Percentiles rank a stretch among this genome's conserved stretches.
Evolutionary conservation across 1,284 basidiomycete genomes (phyloP).

Genomic region (Paramarasmius palmivorus): DNA sequence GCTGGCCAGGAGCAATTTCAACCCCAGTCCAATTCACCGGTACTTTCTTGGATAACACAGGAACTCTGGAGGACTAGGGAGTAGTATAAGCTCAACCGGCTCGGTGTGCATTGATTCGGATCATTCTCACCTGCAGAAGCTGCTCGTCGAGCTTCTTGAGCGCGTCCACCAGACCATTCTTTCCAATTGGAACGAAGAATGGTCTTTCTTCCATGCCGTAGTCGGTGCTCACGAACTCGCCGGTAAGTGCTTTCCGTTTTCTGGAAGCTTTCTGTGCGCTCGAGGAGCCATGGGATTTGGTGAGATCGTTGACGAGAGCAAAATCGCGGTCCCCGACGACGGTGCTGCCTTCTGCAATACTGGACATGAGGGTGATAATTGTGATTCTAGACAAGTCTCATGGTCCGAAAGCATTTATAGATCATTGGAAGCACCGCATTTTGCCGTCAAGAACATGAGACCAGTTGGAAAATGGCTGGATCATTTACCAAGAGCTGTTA

Average conservation of each 20-base stretch:
- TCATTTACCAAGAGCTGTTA: slow-evolving; percentile 5
- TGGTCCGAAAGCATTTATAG: not conserved
- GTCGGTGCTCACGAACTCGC: slow-evolving; percentile 32
- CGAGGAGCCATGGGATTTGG: not conserved
- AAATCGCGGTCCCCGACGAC: slow-evolving; percentile 33
- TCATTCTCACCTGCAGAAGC: slow-evolving; percentile 45
- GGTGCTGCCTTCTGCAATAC: slow-evolving; percentile 31
- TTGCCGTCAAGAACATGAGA: not conserved
- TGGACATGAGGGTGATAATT: slow-evolving; percentile 9
- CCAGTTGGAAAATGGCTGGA: not conserved
- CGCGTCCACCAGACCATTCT: slow-evolving; percentile 62
- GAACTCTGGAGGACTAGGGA: slow-evolving; percentile 50
- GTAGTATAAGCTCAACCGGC: slow-evolving; percentile 4
- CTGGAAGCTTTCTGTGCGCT: slow-evolving; percentile 14
- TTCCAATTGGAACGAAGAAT: slow-evolving; percentile 68
- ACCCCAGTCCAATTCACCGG: slow-evolving; percentile 70
- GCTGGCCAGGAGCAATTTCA: slow-evolving; percentile 63
- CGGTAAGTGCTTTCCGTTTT: slow-evolving; percentile 8
- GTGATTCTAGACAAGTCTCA: slow-evolving; percentile 20
- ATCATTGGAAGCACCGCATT: not conserved
- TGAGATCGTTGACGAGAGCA: not conserved
- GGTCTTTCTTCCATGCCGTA: slow-evolving; percentile 49
- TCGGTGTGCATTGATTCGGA: slow-evolving; percentile 4
- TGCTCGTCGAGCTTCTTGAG: slow-evolving; percentile 65
- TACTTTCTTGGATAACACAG: slow-evolving; percentile 48